Evolutionary conservation across 352 stramenopile genomes (phyloP).

Genomic region (Pythium dissotocum): DNA sequence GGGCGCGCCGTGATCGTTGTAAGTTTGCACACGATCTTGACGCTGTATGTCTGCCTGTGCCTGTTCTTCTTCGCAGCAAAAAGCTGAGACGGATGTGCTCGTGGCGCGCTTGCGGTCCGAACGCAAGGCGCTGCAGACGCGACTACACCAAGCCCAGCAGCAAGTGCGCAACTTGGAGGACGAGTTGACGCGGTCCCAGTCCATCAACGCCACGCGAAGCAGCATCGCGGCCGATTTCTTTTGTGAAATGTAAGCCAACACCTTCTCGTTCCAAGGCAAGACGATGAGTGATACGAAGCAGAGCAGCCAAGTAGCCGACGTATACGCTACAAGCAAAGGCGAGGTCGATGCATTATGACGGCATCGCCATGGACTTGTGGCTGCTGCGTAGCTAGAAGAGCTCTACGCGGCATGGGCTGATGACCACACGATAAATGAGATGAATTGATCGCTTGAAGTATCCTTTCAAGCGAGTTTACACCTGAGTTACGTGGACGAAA

Average conservation of each 20-base stretch:
- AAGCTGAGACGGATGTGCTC: constrained; percentile 37
- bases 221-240: constrained; percentile 69
- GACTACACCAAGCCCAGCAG: constrained; percentile 53
- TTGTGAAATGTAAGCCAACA: constrained; percentile 43
- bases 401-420: background rate
- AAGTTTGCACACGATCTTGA: constrained; percentile 29
- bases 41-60: constrained; percentile 32
- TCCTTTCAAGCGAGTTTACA: background rate
- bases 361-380: background rate
- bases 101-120: constrained; percentile 52
- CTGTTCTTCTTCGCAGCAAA: constrained; percentile 38
- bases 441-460: background rate
- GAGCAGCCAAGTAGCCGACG: background rate
- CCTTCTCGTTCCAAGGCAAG: no score
- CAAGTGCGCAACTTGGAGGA: constrained; percentile 58
- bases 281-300: background rate
- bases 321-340: background rate
- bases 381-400: background rate
- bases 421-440: background rate
- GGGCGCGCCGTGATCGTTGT: constrained; percentile 16
- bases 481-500: background rate
- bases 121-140: constrained; percentile 43
- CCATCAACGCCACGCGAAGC: constrained; percentile 44
- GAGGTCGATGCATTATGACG: background rate
- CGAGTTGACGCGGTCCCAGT: constrained; percentile 52